phyloP scores from a whole-genome alignment of 768 basidiomycete genomes.

The Russula abietina region DNA sequence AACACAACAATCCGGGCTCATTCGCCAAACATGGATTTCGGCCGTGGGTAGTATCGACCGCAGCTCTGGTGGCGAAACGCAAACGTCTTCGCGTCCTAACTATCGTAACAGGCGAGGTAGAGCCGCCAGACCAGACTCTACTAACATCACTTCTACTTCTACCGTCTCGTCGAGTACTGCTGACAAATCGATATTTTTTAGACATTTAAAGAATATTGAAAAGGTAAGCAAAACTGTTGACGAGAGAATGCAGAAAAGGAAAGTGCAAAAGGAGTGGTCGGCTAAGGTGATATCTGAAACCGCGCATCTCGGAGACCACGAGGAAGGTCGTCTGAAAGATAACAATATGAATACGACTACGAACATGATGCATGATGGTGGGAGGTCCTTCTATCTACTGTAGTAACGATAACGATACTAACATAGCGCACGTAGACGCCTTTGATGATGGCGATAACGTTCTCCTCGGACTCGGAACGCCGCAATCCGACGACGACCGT shows the following conservation, averaged over 20 bases:
- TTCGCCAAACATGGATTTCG: constrained; percentile 4
- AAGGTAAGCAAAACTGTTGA: constrained; percentile 2
- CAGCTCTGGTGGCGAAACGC: background rate
- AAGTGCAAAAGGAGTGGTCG: background rate
- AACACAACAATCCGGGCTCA: background rate
- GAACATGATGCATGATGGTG: background rate
- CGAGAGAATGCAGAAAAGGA: constrained; percentile 7
- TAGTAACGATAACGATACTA: background rate
- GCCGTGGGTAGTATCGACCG: background rate
- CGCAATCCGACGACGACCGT: background rate
- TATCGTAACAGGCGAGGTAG: background rate
- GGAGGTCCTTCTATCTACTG: too few relatives aligned
- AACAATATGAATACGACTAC: background rate
- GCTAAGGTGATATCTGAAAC: background rate
- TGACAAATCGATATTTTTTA: background rate
- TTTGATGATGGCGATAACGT: background rate
- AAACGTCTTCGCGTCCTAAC: background rate
- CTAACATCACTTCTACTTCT: too few relatives aligned
- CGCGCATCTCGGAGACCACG: constrained; percentile 1
- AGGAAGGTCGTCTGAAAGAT: background rate
- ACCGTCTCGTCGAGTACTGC: background rate
- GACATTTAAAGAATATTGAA: constrained; percentile 1
- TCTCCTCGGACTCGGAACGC: background rate
- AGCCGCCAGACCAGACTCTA: background rate
- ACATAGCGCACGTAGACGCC: background rate